Percentiles rank a stretch among this genome's conserved stretches.
Evolutionary conservation across 331 rosid genomes (phyloP).

Genomic region (Acacia pycnantha): DNA sequence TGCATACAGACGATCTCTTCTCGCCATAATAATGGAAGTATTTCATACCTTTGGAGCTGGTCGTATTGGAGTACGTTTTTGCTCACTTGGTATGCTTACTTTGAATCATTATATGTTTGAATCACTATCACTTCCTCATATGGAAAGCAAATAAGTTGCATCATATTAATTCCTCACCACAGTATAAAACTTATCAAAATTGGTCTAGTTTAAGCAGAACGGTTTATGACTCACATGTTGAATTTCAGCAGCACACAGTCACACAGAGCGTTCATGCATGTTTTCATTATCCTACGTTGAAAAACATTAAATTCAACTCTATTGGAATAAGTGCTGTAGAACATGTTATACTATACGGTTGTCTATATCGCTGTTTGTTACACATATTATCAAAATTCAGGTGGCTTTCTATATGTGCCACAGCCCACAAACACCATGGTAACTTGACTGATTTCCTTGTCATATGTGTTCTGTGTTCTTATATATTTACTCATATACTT

Average conservation of each 20-base stretch:
- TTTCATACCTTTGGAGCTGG: constrained; percentile 98
- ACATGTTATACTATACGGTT: background rate
- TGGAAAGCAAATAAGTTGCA: background rate
- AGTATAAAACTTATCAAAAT: background rate
- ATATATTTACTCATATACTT: background rate
- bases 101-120: constrained; percentile 16
- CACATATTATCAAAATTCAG: constrained; percentile 10
- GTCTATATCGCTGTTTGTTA: background rate
- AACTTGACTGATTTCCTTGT: constrained; percentile 16
- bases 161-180: background rate
- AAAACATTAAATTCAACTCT: background rate
- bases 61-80: constrained; percentile 93
- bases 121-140: constrained; percentile 9
- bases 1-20: constrained; percentile 59
- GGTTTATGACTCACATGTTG: background rate
- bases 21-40: constrained; percentile 57
- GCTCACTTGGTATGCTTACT: constrained; percentile 70
- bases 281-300: background rate
- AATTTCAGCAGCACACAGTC: background rate
- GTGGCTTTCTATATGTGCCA: constrained; percentile 5
- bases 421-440: background rate
- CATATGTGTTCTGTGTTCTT: constrained; percentile 2
- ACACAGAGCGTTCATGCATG: background rate
- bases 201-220: background rate
- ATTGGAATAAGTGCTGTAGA: background rate